phyloP scores from a whole-genome alignment of 257 asterid species.

The Primulina tabacum region DNA sequence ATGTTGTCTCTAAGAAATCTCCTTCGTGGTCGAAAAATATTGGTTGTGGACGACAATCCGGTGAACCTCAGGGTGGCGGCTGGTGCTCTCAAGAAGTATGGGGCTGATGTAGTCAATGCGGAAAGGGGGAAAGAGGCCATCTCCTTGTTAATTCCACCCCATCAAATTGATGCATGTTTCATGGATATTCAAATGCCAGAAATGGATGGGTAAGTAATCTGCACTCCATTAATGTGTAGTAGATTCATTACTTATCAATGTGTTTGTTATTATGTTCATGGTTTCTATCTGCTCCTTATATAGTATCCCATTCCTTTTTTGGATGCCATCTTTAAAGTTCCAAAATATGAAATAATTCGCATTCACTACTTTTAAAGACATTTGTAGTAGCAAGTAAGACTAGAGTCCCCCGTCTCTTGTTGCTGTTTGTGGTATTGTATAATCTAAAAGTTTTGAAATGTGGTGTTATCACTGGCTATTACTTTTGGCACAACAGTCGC shows the following conservation, averaged over 20 bases:
- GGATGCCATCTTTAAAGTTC: not conserved
- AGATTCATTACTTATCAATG: not conserved
- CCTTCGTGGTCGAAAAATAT: conserved; percentile 70
- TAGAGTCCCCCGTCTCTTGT: not conserved
- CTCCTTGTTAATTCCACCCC: conserved; percentile 67
- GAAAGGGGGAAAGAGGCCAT: conserved; percentile 77
- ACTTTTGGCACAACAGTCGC: not conserved
- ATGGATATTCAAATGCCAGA: conserved; percentile 99
- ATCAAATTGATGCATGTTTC: conserved; percentile 90
- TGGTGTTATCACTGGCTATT: too few species aligned
- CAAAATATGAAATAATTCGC: not conserved
- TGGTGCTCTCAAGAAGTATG: conserved; percentile 79
- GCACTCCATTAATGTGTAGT: not conserved
- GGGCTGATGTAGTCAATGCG: conserved; percentile 84
- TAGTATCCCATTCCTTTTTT: not conserved
- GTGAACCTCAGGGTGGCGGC: conserved; percentile 92
- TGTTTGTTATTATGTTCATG: not conserved
- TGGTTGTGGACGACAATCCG: conserved; percentile 85
- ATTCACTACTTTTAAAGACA: not conserved
- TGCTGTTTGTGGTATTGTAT: not conserved
- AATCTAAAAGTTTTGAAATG: too few species aligned
- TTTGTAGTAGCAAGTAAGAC: not conserved
- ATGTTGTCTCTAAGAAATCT: conserved; percentile 54
- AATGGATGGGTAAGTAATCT: conserved; percentile 77
- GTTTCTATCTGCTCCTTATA: not conserved